Conservation (phyloP, 1,284 basidiomycete genomes). For the Rhodotorula sp. region DNA sequence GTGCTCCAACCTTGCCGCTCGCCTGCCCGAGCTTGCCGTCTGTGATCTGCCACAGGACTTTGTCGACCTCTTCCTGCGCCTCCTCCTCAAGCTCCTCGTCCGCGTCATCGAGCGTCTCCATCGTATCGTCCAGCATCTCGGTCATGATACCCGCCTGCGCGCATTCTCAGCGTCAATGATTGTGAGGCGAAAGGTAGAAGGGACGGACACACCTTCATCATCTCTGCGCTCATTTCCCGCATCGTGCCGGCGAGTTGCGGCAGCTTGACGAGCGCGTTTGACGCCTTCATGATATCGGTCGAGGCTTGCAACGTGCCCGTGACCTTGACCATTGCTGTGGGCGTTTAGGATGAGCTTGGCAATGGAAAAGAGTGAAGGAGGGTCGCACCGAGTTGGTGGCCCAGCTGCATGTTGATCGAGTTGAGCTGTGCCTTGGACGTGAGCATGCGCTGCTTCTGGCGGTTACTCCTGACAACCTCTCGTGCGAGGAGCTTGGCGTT, state of each 20-base stretch:
- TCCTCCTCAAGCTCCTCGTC: slow-evolving; percentile 96
- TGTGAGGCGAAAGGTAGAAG: neutral
- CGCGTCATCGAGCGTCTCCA: slow-evolving; percentile 52
- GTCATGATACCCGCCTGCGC: slow-evolving; percentile 53
- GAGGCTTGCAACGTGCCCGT: slow-evolving; percentile 96
- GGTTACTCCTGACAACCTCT: slow-evolving; percentile 92
- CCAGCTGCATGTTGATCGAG: slow-evolving; percentile 86
- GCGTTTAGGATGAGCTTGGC: neutral
- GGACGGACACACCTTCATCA: slow-evolving; percentile 71
- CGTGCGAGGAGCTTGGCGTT: slow-evolving; percentile 79
- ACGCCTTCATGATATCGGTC: slow-evolving; percentile 98
- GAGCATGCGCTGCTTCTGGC: slow-evolving; percentile 89
- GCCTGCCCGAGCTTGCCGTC: slow-evolving; percentile 90
- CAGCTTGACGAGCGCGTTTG: slow-evolving; percentile 85
- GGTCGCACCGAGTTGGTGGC: slow-evolving; percentile 84
- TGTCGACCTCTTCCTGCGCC: slow-evolving; percentile 95
- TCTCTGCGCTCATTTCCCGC: slow-evolving; percentile 98
- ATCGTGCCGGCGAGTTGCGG: slow-evolving; percentile 90
- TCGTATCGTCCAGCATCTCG: slow-evolving; percentile 55
- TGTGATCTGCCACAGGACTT: slow-evolving; percentile 92
- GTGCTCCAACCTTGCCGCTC: slow-evolving; percentile 66
- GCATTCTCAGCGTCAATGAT: neutral
- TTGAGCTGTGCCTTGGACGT: slow-evolving; percentile 91
- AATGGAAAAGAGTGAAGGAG: neutral
- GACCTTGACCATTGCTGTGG: slow-evolving; percentile 89